Evolutionary conservation across 2,329 filamentous ascomycete genomes (phyloP), one percentile per base, ranked within the genome.

Genomic region (Elsinoe fawcettii): DNA sequence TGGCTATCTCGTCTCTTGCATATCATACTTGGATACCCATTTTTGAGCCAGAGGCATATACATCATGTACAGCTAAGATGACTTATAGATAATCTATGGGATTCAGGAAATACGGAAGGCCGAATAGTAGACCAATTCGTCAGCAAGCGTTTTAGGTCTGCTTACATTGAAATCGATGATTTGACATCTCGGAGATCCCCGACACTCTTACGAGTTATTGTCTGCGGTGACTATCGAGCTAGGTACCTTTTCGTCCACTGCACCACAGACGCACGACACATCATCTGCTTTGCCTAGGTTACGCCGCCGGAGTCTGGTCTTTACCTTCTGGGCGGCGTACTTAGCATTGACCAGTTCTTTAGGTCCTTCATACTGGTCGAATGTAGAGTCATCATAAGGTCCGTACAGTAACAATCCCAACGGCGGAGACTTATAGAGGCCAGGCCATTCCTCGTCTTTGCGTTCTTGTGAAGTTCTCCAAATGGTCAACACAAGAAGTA

Each of bases 1-100:
- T 34, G 46, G 18, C 23, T 51, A 51, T 34, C 46, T 51, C 46
- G 18, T 20, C 46, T 51, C 46, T 34, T 20, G 46, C 46, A 51
- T 51, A 32, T 32, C 25, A 32, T 18, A 18, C 16, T 32, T 32
- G 46, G 46, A 51, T 51, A 51, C 46, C 46, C 46, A 5, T 4
- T 37, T 12, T 37, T 4, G 39, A 44, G 22, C n/a, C 16, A 44
- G 5, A 16, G 14, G 12, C 20, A 4, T 44, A 51, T 32, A 51
- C 25, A 32, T 51, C 23, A 8, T 51, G 25, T 34, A 46, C 41
- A 46, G 41, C 20, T 14, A 37, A 37, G 34, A 37, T 37, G 14
- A 14, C 3, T 37, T 12, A 37, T 37, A n/a, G 14, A 37, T 4
- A n/a, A 5, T 14, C 34, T 14, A 30, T 5, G 27, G 5, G 9